A percentile compares a stretch with the other conserved stretches of the same genome.
Evolutionary conservation across 495 filamentous ascomycete genomes (phyloP).

Genomic region (Penicillium canescens): DNA sequence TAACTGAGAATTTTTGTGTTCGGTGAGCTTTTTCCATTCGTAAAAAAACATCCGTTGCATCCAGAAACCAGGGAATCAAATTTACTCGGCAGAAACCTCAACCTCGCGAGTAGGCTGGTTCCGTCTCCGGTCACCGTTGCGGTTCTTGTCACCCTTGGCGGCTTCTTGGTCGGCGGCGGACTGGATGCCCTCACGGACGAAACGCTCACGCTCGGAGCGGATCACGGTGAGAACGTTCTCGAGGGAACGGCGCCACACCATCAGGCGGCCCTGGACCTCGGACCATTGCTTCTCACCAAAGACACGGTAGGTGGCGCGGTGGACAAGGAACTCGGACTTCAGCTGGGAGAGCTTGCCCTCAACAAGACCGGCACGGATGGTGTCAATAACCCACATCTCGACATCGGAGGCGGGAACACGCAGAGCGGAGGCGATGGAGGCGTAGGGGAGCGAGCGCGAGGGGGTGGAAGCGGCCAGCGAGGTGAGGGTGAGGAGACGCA

Average conservation of each 20-base stretch:
- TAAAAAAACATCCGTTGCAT: conserved; percentile 29
- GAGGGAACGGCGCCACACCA: conserved; percentile 83
- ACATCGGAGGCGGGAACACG: conserved; percentile 80
- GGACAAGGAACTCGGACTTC: conserved; percentile 88
- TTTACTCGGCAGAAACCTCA: conserved; percentile 33
- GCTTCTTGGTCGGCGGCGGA: conserved; percentile 33
- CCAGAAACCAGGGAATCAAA: conserved; percentile 9
- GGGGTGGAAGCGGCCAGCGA: conserved; percentile 80
- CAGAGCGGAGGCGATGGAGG: conserved; percentile 75
- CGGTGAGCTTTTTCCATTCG: conserved; percentile 21
- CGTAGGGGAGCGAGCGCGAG: conserved; percentile 82
- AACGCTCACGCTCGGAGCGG: conserved; percentile 71
- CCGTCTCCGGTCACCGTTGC: conserved; percentile 38
- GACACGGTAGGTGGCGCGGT: conserved; percentile 90
- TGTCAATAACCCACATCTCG: conserved; percentile 98
- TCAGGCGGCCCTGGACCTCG: conserved; percentile 83
- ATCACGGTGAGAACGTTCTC: conserved; percentile 73
- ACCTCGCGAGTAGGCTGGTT: conserved; percentile 33
- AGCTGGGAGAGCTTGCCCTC: conserved; percentile 93
- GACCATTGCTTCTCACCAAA: conserved; percentile 98
- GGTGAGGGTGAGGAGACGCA: conserved; percentile 91
- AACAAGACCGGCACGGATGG: conserved; percentile 89
- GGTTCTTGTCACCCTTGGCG: conserved; percentile 30
- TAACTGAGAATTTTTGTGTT: conserved; percentile 30
- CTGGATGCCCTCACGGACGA: conserved; percentile 46